A percentile compares a stretch with the other conserved stretches of the same genome.
These are phyloP conservation scores for Testicularia cyperi DNA, from an alignment of 1,284 basidiomycete genomes.

Conservation along the genomic window DNA sequence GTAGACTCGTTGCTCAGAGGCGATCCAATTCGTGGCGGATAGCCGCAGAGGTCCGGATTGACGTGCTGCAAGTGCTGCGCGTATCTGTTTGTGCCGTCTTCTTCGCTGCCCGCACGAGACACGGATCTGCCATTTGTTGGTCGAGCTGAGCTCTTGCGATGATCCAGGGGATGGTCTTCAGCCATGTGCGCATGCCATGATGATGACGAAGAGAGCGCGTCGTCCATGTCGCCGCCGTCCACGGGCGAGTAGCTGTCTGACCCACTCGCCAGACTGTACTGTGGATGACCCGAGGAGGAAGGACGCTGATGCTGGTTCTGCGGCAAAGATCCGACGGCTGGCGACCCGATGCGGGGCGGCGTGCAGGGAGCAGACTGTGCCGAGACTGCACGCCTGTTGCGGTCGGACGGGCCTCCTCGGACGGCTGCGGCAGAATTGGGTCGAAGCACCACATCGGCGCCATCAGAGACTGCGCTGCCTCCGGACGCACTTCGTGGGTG, in stretches of 20 bases:
- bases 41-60: not conserved
- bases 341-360: conserved; percentile 27
- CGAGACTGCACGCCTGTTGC: conserved; percentile 4
- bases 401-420: too few relatives aligned
- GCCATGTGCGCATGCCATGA: conserved; percentile 43
- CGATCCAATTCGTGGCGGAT: conserved; percentile 1
- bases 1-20: conserved; percentile 12
- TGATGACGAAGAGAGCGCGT: conserved; percentile 13
- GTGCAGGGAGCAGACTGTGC: conserved; percentile 34
- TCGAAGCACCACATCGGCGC: not conserved
- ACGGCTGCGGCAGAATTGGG: conserved; percentile 14
- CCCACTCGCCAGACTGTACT: too few relatives aligned
- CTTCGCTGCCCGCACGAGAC: too few relatives aligned
- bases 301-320: too few relatives aligned
- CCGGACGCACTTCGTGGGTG: conserved; percentile 6
- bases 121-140: too few relatives aligned
- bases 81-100: not conserved
- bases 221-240: conserved; percentile 8
- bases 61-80: not conserved
- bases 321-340: not conserved
- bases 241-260: conserved; percentile 1
- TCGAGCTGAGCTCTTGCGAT: not conserved
- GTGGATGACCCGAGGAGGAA: too few relatives aligned
- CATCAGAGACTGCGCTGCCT: not conserved
- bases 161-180: conserved; percentile 6